Base-by-base conservation (phyloP, 257 asterid genomes). In the Misopates orontium region DNA sequence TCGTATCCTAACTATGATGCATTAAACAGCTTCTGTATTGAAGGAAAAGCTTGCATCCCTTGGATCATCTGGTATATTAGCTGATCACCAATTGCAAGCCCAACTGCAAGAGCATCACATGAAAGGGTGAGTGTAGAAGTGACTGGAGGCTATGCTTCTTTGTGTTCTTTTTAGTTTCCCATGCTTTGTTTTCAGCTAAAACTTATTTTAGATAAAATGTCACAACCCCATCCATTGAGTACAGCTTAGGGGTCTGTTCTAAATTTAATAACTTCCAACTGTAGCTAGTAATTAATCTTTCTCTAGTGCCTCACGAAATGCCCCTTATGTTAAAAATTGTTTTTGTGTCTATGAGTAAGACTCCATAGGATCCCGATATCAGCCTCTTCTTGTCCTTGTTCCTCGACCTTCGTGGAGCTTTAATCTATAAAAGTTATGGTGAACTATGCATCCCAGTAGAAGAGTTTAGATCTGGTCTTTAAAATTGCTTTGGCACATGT, bases 71-170 rank as follows among this genome's bases (percentile, higher is more conserved):
- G 99, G 99, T 75, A 81, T 94, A 78, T 76, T 94, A 81, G 99
- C 99, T 83, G 99, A 94, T 66, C 97, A 94, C 78, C 99, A 94
- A 75, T 92, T 94, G 83, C 97, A 94, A 77, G 87, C 99, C 68
- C 94, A 90, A 70, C 77, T 94, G 66, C 99, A 94, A 83, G 97
- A 94, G 65, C 96, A 88, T 79, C 88, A 94, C 78, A 39, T 83
- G 82, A 94, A 88, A 80, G 96, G 99, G 99, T 90, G 84, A 85
- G 95, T 78, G 68, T 41, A 50, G 65, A 20, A 53, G 63, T 40
- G 42, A 23, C 59, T 66, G 40, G 36, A 64, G 44, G 41, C 50
- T 22, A 41, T 51, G 14, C 23, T 52, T 48, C 40, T 25, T 22
- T n/a, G 56, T 63, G 16, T 49, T 10, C 22, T 45, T 4, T 23